phyloP scores from a whole-genome alignment of 2,329 filamentous ascomycete genomes.

The Colletotrichum orbiculare region DNA sequence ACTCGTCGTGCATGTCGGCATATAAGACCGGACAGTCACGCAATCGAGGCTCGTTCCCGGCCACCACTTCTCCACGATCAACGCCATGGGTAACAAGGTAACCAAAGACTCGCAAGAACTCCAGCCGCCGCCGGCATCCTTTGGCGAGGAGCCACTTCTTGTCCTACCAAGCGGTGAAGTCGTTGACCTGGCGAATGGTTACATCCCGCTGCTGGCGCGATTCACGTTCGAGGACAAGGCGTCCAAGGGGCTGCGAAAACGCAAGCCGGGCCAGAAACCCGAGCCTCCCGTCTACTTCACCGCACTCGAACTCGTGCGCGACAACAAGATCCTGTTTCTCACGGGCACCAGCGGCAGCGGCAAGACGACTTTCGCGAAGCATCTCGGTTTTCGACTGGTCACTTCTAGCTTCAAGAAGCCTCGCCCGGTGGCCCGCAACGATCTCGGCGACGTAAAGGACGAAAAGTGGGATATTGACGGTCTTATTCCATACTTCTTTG shows the following conservation, averaged over 20 bases:
- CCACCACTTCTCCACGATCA: background rate
- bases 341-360: conserved; percentile 12
- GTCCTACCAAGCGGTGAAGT: background rate
- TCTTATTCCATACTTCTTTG: background rate
- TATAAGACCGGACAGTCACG: conserved; percentile 4
- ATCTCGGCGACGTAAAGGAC: background rate
- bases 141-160: conserved; percentile 9
- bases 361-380: conserved; percentile 19
- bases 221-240: conserved; percentile 25
- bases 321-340: background rate
- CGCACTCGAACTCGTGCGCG: conserved; percentile 10
- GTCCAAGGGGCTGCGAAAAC: conserved; percentile 16
- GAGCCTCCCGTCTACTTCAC: conserved; percentile 14
- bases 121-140: background rate
- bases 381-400: conserved; percentile 4
- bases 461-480: background rate
- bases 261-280: background rate
- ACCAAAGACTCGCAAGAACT: background rate
- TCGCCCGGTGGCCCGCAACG: background rate
- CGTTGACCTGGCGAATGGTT: conserved; percentile 6
- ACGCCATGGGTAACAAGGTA: background rate
- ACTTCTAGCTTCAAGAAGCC: background rate
- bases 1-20: background rate
- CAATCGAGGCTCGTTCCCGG: background rate
- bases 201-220: conserved; percentile 3